Evolutionary conservation across 495 filamentous ascomycete species (phyloP).

Genomic region (Glutinoglossum americanum): DNA sequence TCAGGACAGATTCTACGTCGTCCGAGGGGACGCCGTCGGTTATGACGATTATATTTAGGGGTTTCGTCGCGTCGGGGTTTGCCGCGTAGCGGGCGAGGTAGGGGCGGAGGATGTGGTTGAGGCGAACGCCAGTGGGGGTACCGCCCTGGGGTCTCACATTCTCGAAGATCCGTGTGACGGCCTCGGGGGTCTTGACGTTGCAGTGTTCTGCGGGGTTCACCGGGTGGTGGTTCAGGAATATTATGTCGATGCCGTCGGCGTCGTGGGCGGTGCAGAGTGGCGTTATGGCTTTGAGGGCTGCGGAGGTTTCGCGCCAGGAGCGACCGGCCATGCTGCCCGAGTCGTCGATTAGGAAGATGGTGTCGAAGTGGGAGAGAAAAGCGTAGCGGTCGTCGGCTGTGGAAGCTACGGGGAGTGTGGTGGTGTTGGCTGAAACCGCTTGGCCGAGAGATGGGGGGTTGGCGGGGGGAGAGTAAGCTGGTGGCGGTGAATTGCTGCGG

Average conservation of each 20-base stretch:
- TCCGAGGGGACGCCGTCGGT: conserved; percentile 80
- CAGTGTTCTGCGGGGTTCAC: conserved; percentile 25
- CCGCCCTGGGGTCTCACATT: conserved; percentile 37
- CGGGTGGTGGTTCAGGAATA: conserved; percentile 55
- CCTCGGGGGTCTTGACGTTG: conserved; percentile 29
- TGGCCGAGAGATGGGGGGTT: background rate
- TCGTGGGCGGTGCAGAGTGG: conserved; percentile 73
- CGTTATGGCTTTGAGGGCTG: conserved; percentile 54
- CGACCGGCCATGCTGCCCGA: conserved; percentile 64
- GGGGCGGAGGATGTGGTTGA: conserved; percentile 50
- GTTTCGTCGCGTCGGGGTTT: conserved; percentile 33
- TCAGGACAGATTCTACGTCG: conserved; percentile 53
- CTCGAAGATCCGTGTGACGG: conserved; percentile 45
- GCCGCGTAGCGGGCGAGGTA: conserved; percentile 31
- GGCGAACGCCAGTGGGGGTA: conserved; percentile 56
- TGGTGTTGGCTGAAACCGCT: background rate
- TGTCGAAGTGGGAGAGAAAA: conserved; percentile 81
- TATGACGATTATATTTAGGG: conserved; percentile 82
- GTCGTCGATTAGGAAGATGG: conserved; percentile 86
- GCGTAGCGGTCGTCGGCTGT: conserved; percentile 43
- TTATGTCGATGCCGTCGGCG: conserved; percentile 77
- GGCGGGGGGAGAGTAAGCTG: background rate
- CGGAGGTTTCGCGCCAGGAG: conserved; percentile 54
- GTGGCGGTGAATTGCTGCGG: too few species aligned
- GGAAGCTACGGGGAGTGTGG: too few species aligned